Base-by-base conservation (phyloP, 805 yeast species). In the Metschnikowia similis region DNA sequence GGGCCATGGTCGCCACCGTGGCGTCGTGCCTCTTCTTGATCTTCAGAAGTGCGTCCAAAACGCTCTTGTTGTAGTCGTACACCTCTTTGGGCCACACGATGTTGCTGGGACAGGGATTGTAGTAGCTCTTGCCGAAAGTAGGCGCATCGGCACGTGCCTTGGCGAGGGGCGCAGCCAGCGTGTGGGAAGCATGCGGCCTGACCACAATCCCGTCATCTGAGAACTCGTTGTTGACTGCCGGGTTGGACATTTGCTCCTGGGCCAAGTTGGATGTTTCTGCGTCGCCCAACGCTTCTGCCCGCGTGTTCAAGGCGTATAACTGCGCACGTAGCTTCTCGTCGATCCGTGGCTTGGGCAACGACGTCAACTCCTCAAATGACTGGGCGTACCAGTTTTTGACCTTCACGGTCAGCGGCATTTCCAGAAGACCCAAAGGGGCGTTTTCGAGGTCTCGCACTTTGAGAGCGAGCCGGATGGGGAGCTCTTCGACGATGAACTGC, bases 381-480 rank as follows among this genome's bases (percentile, higher is more conserved):
- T 89, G 94, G 1, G 91, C 91, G 64, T 89, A 90, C 96, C 97
- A 90, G 63, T 89, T 82, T 52, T 84, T 79, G 14, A 89, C 96
- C 55, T 83, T 77, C 46, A 79, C 71, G 45, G 91, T 88, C 2
- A 89, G 82, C 1, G 89, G 89, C 82, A 84, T 84, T 30, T 82
- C 74, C 56, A 76, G 78, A 48, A 90, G 74, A 0, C 89, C 90
- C 57, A 83, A 75, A 0, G 97, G 96, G 30, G 94, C 78, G 27
- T 80, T 78, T 38, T 89, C 95, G 51, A 90, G 72, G 60, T 89
- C 96, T 62, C 86, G 83, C 32, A 89, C 96, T 47, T 95, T 79
- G 60, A 86, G 88, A 2, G 96, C 95, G 44, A 89, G 74, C 52
- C 97, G 75, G 38, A 89, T 87, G 1, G 96, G 96, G 34, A 90